phyloP scores from a whole-genome alignment of 23 red algal species.

The Cyanidiococcus yangmingshanensis region DNA sequence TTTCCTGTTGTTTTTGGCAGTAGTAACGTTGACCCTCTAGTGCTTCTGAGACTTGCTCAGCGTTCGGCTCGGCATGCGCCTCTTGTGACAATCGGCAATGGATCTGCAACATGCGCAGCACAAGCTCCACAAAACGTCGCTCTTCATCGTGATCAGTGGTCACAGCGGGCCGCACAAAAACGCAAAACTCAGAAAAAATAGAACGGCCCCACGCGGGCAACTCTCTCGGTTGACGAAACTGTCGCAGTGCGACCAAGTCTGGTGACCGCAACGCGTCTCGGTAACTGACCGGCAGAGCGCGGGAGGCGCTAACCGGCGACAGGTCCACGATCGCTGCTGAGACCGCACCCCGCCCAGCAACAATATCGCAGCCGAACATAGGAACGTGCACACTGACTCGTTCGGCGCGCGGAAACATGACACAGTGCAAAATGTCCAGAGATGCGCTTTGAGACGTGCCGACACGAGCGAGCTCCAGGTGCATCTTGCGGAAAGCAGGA shows the following conservation, averaged over 20 bases:
- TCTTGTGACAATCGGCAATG: neutral
- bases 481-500: constrained; percentile 7
- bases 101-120: neutral
- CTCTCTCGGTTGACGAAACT: neutral
- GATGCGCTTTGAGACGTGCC: neutral
- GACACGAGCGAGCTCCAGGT: constrained; percentile 8
- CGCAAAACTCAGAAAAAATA: constrained; percentile 12
- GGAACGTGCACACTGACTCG: neutral
- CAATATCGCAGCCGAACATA: constrained; percentile 21
- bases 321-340: constrained; percentile 19
- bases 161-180: neutral
- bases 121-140: neutral
- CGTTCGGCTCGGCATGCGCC: neutral
- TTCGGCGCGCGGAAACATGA: neutral
- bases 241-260: neutral
- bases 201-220: neutral
- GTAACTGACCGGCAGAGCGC: neutral
- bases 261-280: neutral
- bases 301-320: constrained; percentile 1
- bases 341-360: constrained; percentile 9
- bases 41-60: neutral
- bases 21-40: neutral
- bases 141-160: neutral
- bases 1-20: constrained; percentile 15
- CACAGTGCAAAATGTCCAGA: constrained; percentile 15